Base-by-base conservation (phyloP, 345 rosid genomes). In the Dipteronia dyeriana region DNA sequence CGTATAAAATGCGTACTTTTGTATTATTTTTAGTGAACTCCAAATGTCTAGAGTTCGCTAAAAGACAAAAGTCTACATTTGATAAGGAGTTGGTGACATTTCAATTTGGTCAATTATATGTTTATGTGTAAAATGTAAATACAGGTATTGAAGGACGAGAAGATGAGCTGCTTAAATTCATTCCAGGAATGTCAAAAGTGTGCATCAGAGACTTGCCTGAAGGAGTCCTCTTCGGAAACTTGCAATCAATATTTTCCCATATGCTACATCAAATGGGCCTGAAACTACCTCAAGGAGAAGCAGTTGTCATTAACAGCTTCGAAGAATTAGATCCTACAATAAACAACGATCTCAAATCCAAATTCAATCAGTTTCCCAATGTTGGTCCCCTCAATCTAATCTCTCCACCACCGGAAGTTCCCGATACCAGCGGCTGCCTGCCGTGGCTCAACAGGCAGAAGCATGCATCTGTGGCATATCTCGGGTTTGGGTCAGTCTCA, bases 251-350 rank as follows among this genome's bases (percentile, higher is more conserved):
- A n/a, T 64, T 74, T 31, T 74, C 77, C 11, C 9, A 63, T 16
- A 64, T 64, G 70, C 69, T 74, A 9, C 76, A 45, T 19, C 41
- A 71, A 61, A 84, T 88, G 91, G 85, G 82, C 65, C n/a, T 13
- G 17, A 31, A 54, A 3, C 74, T 86, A 3, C 84, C 86, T 1
- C 66, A 71, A 43, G 89, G 86, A 49, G 53, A 77, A 8, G 85
- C 89, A 1, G 85, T 88, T 10, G 79, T 83, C 74, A 45, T 86
- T 0, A 88, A 88, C 75, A 73, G 84, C 13, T 88, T 86, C 63
- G 83, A 84, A 73, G 86, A 81, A 20, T 66, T 88, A 17, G 91
- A 88, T 19, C 87, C 79, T 1, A 63, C 17, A 25, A 70, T 74
- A 6, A 84, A 86, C 20, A 62, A 49, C 9, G 80, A 86, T 23